phyloP scores from a whole-genome alignment of 805 yeast species.

The Pichia manshurica region DNA sequence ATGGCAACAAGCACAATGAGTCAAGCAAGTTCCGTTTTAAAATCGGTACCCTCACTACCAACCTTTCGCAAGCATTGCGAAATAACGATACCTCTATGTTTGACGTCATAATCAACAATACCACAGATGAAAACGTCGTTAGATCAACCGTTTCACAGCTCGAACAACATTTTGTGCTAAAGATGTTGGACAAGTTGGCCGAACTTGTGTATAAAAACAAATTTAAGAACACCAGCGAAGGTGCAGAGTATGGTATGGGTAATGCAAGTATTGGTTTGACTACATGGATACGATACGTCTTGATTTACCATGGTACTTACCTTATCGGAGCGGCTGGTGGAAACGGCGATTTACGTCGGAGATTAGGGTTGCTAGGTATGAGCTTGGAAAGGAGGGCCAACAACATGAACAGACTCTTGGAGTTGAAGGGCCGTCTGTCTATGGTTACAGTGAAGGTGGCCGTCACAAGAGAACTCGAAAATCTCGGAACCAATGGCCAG shows the following conservation, averaged over 20 bases:
- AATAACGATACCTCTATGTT: slow-evolving; percentile 81
- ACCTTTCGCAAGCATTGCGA: slow-evolving; percentile 82
- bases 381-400: slow-evolving; percentile 43
- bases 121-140: slow-evolving; percentile 45
- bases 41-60: slow-evolving; percentile 73
- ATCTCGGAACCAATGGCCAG: slow-evolving; percentile 25
- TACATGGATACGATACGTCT: slow-evolving; percentile 52
- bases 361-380: slow-evolving; percentile 41
- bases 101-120: slow-evolving; percentile 65
- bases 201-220: slow-evolving; percentile 47
- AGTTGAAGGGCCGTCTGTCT: slow-evolving; percentile 44
- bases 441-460: slow-evolving; percentile 55
- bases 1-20: slow-evolving; percentile 19
- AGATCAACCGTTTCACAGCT: slow-evolving; percentile 45
- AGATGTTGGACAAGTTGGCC: slow-evolving; percentile 45
- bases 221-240: slow-evolving; percentile 31
- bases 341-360: slow-evolving; percentile 31
- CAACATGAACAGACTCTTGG: slow-evolving; percentile 45
- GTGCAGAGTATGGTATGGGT: slow-evolving; percentile 33
- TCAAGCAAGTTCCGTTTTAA: slow-evolving; percentile 44
- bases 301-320: slow-evolving; percentile 50
- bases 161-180: slow-evolving; percentile 44
- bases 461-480: slow-evolving; percentile 63
- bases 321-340: slow-evolving; percentile 37
- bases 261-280: slow-evolving; percentile 27